A percentile compares a stretch with the other conserved stretches of the same genome.
phyloP scores from a whole-genome alignment of 345 rosid species.

The Camelina hispida region DNA sequence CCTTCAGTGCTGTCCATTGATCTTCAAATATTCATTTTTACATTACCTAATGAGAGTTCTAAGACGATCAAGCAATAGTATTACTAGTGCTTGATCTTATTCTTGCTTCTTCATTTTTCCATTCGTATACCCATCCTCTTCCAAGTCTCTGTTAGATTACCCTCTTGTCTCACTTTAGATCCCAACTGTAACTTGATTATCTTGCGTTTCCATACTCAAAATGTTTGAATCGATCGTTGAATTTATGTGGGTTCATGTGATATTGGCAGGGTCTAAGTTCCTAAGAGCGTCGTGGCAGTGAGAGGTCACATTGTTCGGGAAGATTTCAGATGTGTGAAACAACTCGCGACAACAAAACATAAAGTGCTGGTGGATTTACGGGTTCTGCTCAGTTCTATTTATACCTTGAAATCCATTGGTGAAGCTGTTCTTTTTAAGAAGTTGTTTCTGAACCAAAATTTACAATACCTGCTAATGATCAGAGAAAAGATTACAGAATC shows the following conservation, averaged over 20 bases:
- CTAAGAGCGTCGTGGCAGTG: slow-evolving; percentile 20
- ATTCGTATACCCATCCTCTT: not conserved
- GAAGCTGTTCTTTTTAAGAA: slow-evolving; percentile 9
- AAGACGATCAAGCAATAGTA: not conserved
- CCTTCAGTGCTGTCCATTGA: slow-evolving; percentile 4
- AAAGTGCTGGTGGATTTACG: slow-evolving; percentile 16
- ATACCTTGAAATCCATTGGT: slow-evolving; percentile 26
- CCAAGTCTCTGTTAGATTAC: not conserved
- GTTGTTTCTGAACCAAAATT: slow-evolving; percentile 36
- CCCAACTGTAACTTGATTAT: slow-evolving; percentile 6
- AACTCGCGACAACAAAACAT: slow-evolving; percentile 18
- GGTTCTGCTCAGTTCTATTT: slow-evolving; percentile 8
- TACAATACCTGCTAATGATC: slow-evolving; percentile 33
- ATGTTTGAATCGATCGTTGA: not conserved
- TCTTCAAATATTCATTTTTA: slow-evolving; percentile 1
- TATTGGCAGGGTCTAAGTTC: slow-evolving; percentile 42
- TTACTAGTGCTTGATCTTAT: not conserved
- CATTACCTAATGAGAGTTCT: slow-evolving; percentile 7
- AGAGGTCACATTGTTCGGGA: slow-evolving; percentile 22
- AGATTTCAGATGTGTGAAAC: slow-evolving; percentile 39
- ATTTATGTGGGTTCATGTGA: slow-evolving; percentile 20
- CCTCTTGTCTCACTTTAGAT: slow-evolving; percentile 13
- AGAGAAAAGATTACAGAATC: slow-evolving; percentile 11
- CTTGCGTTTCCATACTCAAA: not conserved
- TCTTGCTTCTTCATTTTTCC: not conserved